Conservation (phyloP, 352 stramenopile species). For the Globisporangium acanthophoron region DNA sequence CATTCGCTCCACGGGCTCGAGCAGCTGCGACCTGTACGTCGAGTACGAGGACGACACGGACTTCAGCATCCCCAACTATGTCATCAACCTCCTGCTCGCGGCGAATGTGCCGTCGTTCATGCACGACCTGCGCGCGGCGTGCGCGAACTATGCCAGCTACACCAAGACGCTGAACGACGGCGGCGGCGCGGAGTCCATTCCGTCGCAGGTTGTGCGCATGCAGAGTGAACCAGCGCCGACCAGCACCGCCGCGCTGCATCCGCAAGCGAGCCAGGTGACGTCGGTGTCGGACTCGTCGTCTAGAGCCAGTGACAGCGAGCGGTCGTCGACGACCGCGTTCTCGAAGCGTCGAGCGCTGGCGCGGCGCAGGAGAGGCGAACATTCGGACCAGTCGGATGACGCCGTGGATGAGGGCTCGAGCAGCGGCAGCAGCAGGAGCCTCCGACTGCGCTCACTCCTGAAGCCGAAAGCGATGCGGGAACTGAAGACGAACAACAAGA, state of each 20-base stretch:
- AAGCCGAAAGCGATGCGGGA: slow-evolving; percentile 1
- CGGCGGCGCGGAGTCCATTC: slow-evolving; percentile 26
- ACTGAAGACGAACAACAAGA: neutral
- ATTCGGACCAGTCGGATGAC: neutral
- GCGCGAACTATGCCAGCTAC: slow-evolving; percentile 46
- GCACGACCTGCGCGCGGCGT: slow-evolving; percentile 46
- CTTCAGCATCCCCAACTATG: slow-evolving; percentile 70
- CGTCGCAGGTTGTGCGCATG: slow-evolving; percentile 45
- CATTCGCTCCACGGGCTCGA: slow-evolving; percentile 48
- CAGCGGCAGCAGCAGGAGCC: neutral
- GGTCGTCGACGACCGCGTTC: neutral
- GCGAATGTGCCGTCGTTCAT: slow-evolving; percentile 59
- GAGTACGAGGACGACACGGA: slow-evolving; percentile 80
- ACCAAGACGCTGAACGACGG: slow-evolving; percentile 37
- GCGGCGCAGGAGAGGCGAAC: neutral
- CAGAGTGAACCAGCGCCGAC: slow-evolving; percentile 8
- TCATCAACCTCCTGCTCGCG: slow-evolving; percentile 50
- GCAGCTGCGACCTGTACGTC: slow-evolving; percentile 62
- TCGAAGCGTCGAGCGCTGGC: slow-evolving; percentile 1
- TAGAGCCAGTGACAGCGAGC: neutral
- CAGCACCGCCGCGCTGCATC: too few species aligned
- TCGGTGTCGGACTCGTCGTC: neutral
- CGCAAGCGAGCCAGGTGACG: neutral
- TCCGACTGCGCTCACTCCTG: slow-evolving; percentile 6
- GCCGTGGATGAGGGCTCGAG: neutral